Percentiles rank a stretch among this genome's conserved stretches.
phyloP scores from a whole-genome alignment of 306 rosid species.

The barrel medic (Medicago truncatula) region DNA sequence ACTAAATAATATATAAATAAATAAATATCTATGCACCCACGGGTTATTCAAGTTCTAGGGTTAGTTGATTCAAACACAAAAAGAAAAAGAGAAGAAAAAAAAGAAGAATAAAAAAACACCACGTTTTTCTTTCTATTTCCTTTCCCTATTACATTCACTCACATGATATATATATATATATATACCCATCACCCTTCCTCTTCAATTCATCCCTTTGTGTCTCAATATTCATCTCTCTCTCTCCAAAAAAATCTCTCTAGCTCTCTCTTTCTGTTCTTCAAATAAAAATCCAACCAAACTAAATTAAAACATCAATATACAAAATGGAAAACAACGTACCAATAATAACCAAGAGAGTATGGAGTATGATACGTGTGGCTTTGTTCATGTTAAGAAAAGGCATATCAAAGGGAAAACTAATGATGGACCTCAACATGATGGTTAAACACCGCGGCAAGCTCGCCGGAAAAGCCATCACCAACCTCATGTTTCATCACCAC shows the following conservation, averaged over 20 bases:
- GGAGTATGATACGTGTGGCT: constrained; percentile 68
- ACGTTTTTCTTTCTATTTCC: constrained; percentile 38
- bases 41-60: constrained; percentile 32
- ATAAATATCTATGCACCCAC: constrained; percentile 39
- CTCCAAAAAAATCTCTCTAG: neutral
- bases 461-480: constrained; percentile 78
- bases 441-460: constrained; percentile 86
- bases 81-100: neutral
- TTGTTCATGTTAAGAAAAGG: constrained; percentile 80
- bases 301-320: constrained; percentile 2
- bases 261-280: constrained; percentile 18
- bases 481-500: constrained; percentile 61
- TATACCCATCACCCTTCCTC: constrained; percentile 37
- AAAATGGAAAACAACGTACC: constrained; percentile 57
- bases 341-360: constrained; percentile 57
- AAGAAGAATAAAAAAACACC: neutral
- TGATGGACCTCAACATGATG: constrained; percentile 68
- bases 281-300: neutral
- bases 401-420: constrained; percentile 70
- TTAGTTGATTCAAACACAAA: neutral
- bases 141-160: neutral
- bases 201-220: constrained; percentile 38
- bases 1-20: constrained; percentile 21
- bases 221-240: neutral
- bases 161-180: no score